These are phyloP conservation scores for Leptographium flavum DNA, from an alignment of 2,329 filamentous ascomycete species.

Conservation along the genomic window DNA sequence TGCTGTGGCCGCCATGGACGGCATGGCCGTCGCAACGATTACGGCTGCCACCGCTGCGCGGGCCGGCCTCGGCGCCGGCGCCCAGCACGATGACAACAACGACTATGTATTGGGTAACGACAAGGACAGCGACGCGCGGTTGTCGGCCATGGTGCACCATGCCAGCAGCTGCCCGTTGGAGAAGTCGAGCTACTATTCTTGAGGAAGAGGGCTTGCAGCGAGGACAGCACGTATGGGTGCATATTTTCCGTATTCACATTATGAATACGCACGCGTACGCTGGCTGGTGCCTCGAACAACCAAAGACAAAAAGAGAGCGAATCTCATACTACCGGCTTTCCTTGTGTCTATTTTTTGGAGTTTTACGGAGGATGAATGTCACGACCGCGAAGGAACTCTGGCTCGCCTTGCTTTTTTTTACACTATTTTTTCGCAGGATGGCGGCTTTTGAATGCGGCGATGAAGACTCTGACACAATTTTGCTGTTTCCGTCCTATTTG, in stretches of 20 bases:
- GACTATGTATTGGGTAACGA: not conserved
- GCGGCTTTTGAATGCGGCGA: not conserved
- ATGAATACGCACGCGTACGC: too few relatives aligned
- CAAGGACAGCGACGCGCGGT: not conserved
- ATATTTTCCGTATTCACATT: too few relatives aligned
- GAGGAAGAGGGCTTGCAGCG: not conserved
- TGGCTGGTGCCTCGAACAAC: too few relatives aligned
- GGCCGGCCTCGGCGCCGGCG: not conserved
- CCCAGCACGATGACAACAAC: slow-evolving; percentile 1
- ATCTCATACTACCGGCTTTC: not conserved
- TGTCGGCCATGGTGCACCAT: not conserved
- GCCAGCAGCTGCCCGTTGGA: not conserved
- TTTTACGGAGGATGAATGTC: not conserved
- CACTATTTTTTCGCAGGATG: not conserved
- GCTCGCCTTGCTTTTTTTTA: not conserved
- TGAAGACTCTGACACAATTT: not conserved
- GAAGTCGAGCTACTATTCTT: not conserved
- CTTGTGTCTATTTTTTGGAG: not conserved
- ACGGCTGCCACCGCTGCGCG: slow-evolving; percentile 5
- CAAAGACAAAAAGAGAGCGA: not conserved
- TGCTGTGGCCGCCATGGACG: slow-evolving; percentile 4
- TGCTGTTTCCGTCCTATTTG: not conserved
- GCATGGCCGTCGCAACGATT: too few relatives aligned
- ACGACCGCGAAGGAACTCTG: not conserved
- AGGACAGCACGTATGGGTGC: too few relatives aligned